phyloP scores from a whole-genome alignment of 768 basidiomycete genomes.

The Amanita polypyramis region DNA sequence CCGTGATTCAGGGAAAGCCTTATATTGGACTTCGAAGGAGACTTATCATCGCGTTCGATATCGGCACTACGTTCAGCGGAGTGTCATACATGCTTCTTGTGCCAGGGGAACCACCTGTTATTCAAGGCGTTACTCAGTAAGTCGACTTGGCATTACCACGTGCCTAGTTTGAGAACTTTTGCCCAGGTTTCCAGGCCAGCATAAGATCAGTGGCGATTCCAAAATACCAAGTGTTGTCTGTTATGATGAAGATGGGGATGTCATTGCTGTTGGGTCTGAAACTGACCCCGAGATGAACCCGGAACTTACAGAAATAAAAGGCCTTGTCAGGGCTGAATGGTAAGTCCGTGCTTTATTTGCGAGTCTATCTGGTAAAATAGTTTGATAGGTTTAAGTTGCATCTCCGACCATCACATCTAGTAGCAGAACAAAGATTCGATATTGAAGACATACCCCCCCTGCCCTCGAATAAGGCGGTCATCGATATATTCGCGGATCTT shows the following conservation, averaged over 20 bases:
- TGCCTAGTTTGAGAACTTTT: background rate
- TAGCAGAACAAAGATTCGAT: background rate
- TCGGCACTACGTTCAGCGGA: too few relatives aligned
- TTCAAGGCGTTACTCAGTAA: slow-evolving; percentile 14
- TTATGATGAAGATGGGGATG: background rate
- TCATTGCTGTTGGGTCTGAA: slow-evolving; percentile 1
- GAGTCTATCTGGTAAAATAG: background rate
- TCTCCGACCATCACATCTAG: slow-evolving; percentile 1
- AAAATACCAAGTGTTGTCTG: slow-evolving; percentile 5
- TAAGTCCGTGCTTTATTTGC: background rate
- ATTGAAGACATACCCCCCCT: slow-evolving; percentile 22
- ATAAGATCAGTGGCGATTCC: too few relatives aligned
- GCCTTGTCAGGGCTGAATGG: too few relatives aligned
- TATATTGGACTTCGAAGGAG: background rate
- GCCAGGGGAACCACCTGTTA: slow-evolving; percentile 14
- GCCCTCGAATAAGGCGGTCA: slow-evolving; percentile 28
- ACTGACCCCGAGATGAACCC: background rate
- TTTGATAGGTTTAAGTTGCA: too few relatives aligned
- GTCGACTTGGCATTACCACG: background rate
- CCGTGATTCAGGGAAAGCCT: background rate
- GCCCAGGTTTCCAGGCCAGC: too few relatives aligned
- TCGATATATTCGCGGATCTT: slow-evolving; percentile 39
- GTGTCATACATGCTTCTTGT: slow-evolving; percentile 10
- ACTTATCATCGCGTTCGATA: background rate
- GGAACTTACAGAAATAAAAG: background rate